A percentile compares a stretch with the other conserved stretches of the same genome.
Conservation (phyloP, 2,329 filamentous ascomycete genomes). For the Cercospora nicotianae region DNA sequence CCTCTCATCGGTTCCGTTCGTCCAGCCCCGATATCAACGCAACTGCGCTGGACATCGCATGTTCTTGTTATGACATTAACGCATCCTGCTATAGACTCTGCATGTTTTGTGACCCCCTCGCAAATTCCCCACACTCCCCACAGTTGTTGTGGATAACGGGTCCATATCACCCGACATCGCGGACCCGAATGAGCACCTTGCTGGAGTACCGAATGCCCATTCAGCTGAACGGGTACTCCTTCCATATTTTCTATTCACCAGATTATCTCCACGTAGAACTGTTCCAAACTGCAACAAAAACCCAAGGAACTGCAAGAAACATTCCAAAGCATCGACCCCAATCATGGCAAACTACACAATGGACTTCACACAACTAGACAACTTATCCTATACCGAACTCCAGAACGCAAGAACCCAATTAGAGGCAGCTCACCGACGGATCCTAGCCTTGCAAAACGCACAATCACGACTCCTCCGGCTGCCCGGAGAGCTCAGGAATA, state of each 20-base stretch:
- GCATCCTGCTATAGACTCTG: not conserved
- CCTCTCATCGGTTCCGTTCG: not conserved
- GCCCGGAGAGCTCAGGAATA: conserved; percentile 23
- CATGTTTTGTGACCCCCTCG: not conserved
- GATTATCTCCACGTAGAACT: not conserved
- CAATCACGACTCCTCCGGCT: conserved; percentile 22
- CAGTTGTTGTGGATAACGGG: not conserved
- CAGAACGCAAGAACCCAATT: conserved; percentile 22
- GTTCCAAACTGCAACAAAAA: not conserved
- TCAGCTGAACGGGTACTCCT: not conserved
- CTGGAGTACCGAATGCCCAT: not conserved
- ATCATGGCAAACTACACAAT: conserved; percentile 1
- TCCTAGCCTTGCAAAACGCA: conserved; percentile 24
- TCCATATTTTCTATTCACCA: not conserved
- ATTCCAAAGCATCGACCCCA: not conserved
- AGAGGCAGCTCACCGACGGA: conserved; percentile 22
- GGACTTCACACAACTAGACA: conserved; percentile 14
- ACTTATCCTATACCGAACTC: conserved; percentile 20
- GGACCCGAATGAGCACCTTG: conserved; percentile 10
- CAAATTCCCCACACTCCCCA: not conserved
- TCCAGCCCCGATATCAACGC: not conserved
- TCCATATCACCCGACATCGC: not conserved
- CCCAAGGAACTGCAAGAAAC: not conserved
- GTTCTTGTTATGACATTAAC: not conserved
- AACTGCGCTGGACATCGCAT: not conserved